phyloP scores from a whole-genome alignment of 805 yeast genomes.

The Wickerhamomyces xylosicus region DNA sequence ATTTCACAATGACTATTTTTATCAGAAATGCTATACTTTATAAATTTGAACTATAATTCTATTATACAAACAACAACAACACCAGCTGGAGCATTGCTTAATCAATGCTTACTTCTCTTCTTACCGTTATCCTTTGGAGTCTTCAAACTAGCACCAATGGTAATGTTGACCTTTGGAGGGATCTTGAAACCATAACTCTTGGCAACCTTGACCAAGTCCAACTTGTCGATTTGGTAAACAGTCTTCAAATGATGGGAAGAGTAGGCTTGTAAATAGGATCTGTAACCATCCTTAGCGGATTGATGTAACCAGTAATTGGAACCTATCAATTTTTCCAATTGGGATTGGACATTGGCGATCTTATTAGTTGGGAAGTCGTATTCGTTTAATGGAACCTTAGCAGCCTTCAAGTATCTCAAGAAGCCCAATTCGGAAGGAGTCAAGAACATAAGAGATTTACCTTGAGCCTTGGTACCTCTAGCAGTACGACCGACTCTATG shows the following conservation, averaged over 20 bases:
- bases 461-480: conserved; percentile 82
- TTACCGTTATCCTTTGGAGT: conserved; percentile 24
- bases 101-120: neutral
- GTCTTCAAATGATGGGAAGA: conserved; percentile 94
- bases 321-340: conserved; percentile 80
- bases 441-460: conserved; percentile 90
- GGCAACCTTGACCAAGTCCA: conserved; percentile 91
- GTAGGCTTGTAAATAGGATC: conserved; percentile 94
- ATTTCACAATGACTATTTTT: too few relatives aligned
- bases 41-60: too few relatives aligned
- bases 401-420: conserved; percentile 87
- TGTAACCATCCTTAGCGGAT: conserved; percentile 94
- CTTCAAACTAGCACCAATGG: conserved; percentile 88
- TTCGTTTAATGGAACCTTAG: conserved; percentile 95
- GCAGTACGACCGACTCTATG: conserved; percentile 99
- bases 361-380: conserved; percentile 91
- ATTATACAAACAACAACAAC: neutral
- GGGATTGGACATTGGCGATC: conserved; percentile 93
- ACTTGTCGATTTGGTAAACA: conserved; percentile 91
- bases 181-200: conserved; percentile 89
- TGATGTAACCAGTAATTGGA: conserved; percentile 92
- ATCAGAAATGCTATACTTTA: too few relatives aligned
- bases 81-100: too few relatives aligned
- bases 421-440: conserved; percentile 93
- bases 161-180: conserved; percentile 94